Conservation (phyloP, 2,329 filamentous ascomycete genomes). For the Leptographium wingfieldii region DNA sequence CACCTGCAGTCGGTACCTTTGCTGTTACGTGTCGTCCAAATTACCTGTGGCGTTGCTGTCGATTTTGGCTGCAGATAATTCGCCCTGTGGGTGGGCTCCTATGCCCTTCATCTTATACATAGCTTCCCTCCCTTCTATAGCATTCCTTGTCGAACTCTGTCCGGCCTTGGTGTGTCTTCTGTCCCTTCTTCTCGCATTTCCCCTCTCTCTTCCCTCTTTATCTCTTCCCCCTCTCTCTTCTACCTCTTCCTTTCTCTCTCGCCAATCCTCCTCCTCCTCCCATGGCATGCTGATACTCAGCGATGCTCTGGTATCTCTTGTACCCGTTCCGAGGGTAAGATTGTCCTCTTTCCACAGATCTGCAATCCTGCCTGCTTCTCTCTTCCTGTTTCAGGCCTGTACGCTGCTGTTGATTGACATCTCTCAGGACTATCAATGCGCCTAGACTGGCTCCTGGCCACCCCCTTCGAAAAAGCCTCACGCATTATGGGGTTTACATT, state of each 20-base stretch:
- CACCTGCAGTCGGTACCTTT: neutral
- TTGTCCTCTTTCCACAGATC: slow-evolving; percentile 31
- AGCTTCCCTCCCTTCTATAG: neutral
- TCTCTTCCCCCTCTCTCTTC: neutral
- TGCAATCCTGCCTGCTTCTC: neutral
- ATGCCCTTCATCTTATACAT: neutral
- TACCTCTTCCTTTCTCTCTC: neutral
- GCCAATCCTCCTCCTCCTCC: no score
- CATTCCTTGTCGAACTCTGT: neutral
- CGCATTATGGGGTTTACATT: slow-evolving; percentile 56
- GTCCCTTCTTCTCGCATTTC: neutral
- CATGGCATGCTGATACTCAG: neutral
- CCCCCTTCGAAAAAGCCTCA: slow-evolving; percentile 51
- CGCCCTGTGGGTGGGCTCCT: neutral
- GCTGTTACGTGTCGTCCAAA: neutral
- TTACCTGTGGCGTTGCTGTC: neutral
- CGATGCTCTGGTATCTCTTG: slow-evolving; percentile 66
- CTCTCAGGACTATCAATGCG: slow-evolving; percentile 60
- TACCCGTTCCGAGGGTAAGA: slow-evolving; percentile 66
- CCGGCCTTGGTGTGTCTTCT: no score
- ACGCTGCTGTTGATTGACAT: neutral
- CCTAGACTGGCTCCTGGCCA: slow-evolving; percentile 52
- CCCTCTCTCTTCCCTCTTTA: neutral
- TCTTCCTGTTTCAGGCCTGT: neutral
- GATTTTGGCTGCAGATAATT: neutral